A percentile compares a stretch with the other conserved stretches of the same genome.
phyloP scores from a whole-genome alignment of 805 yeast genomes.

The Peterozyma xylosa region DNA sequence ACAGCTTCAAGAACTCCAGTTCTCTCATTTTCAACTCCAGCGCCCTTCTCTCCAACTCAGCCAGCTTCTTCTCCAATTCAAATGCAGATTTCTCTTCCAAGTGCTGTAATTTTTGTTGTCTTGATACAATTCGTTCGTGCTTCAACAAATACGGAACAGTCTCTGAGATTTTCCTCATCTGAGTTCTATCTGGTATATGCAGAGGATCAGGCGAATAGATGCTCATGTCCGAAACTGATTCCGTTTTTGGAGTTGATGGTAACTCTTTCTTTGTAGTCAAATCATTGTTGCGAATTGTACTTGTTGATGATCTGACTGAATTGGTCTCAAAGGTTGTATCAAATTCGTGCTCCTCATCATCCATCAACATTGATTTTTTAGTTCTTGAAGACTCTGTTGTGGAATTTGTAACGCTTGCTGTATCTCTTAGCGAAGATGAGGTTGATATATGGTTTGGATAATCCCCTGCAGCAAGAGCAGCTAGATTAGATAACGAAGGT shows the following conservation, averaged over 20 bases:
- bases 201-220: conserved; percentile 15
- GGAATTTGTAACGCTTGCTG: conserved; percentile 4
- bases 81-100: conserved; percentile 71
- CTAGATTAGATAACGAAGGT: conserved; percentile 60
- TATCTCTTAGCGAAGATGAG: conserved; percentile 11
- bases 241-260: conserved; percentile 15
- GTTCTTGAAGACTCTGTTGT: conserved; percentile 11
- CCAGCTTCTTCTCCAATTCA: conserved; percentile 68
- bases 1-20: conserved; percentile 36
- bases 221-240: conserved; percentile 15
- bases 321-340: neutral
- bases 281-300: neutral
- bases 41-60: conserved; percentile 68
- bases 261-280: conserved; percentile 6
- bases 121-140: conserved; percentile 66
- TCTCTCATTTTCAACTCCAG: conserved; percentile 65
- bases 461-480: conserved; percentile 34
- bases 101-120: conserved; percentile 74
- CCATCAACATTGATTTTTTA: conserved; percentile 29
- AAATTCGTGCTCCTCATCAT: conserved; percentile 14
- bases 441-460: conserved; percentile 11
- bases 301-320: neutral
- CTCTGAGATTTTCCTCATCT: conserved; percentile 70
- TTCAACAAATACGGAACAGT: conserved; percentile 80
- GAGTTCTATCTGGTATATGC: conserved; percentile 37